Base-by-base conservation (phyloP, 23 red algal genomes). In the Chondrus crispus region DNA sequence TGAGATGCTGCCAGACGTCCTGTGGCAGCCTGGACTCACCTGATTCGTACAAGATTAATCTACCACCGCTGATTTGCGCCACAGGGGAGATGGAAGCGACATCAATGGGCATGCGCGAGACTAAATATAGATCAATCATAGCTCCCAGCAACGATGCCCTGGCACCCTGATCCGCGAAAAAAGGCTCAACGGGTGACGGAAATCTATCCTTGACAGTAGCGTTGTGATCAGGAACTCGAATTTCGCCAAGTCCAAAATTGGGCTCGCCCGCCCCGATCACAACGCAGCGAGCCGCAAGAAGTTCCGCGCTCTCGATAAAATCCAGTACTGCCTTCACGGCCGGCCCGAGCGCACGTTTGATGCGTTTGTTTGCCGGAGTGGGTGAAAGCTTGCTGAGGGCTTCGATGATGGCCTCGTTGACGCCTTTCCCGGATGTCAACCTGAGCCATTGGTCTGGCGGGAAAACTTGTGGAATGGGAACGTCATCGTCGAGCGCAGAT, bases 1-100 rank as follows among this genome's bases (percentile, higher is more conserved):
- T 90, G 26, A 90, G 62, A 44, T 90, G 87, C 73, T 90, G 51
- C 87, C 87, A 90, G 11, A 90, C 87, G 69, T 90, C 87, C 19
- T 78, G 32, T 7, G 69, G 38, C 44, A 90, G 38, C 46, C 13
- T 66, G 18, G 48, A 39, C 28, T 90, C 87, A 3, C 39, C 50
- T 28, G 69, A 46, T 22, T 90, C 72, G 47, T 90, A 90, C 47
- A 81, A 28, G 48, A 62, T 45, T 12, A 90, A 64, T 32, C 72
- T 32, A 5, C 87, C 87, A 8, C 87, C 87, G 47, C 87, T 90
- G 35, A 64, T 64, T n/a, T 90, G 71, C 20, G 87, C 87, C 50
- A 90, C 19, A 11, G 87, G 87, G 3, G 87, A 45, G 24, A 90
- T 46, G 48, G 69, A 54, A 32, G 87, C 71, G 2, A 79, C 87